Base-by-base conservation (phyloP, 768 basidiomycete species). In the Podaxis sp. region DNA sequence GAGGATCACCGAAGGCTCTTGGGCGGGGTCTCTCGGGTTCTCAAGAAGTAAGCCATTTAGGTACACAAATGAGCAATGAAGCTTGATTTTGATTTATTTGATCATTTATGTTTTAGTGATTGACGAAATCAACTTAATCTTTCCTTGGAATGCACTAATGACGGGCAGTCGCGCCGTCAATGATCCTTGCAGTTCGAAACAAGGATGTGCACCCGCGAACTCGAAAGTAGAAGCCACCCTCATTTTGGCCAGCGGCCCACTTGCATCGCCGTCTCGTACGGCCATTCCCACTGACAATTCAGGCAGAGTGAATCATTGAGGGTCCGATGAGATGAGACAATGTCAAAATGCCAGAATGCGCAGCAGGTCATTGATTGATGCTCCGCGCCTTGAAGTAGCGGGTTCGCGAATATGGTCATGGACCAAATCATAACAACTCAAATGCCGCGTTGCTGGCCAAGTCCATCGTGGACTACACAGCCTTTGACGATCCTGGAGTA, bases 1-100 rank as follows among this genome's bases (percentile, higher is more conserved):
- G 60, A 61, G 52, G 52, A 61, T 61, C 60, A 62, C 61, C 61
- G 61, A 54, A 33, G 40, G 8, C 22, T 9, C 44, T 22, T 46
- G 49, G 24, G 49, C 49, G 49, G 49, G 22, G n/a, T 33, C 8
- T 26, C 46, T 61, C 40, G 59, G 59, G 39, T 44, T 53, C 59
- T 53, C 40, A 46, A 17, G 39, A 42, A n/a, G 39, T 22, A 42
- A n/a, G 39, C 19, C 26, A 26, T 4, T n/a, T n/a, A 13, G n/a
- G 54, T 19, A 30, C 4, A 17, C 22, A 22, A 22, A 40, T 12
- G 48, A 28, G 36, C 28, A 17, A 33, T 3, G 26, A 22, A 22
- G 7, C n/a, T 52, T 59, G 22, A 36, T 40, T 15, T 15, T 51
- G 36, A 52, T 59, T 51, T 59, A 17, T 52, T 40, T 38, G 36